Percentiles rank a stretch among this genome's conserved stretches.
These are phyloP conservation scores for Ottelia alismoides DNA, from an alignment of 106 monocot species.

Conservation along the genomic window DNA sequence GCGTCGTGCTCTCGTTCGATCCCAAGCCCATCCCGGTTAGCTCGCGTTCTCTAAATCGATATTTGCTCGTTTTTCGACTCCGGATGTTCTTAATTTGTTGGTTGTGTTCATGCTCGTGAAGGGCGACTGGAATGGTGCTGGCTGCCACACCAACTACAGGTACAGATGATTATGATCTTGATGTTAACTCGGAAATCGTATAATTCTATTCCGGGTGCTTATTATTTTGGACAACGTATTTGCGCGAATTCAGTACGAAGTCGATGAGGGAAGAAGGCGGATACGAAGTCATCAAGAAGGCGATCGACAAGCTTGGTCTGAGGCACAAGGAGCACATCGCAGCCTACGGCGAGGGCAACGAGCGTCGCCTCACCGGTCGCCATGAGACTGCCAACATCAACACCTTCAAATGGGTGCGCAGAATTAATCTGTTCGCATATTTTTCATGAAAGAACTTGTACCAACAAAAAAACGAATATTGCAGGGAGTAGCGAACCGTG, in stretches of 20 bases:
- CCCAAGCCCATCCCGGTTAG: conserved; percentile 75
- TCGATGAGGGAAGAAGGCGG: conserved; percentile 58
- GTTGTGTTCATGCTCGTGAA: conserved; percentile 2
- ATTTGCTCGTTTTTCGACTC: not conserved
- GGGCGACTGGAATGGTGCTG: conserved; percentile 85
- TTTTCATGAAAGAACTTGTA: not conserved
- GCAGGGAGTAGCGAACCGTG: conserved; percentile 49
- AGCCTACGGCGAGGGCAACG: conserved; percentile 62
- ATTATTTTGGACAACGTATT: too few species aligned
- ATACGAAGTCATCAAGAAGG: conserved; percentile 49
- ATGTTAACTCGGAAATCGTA: too few species aligned
- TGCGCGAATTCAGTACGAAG: conserved; percentile 55
- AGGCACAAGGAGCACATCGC: conserved; percentile 68
- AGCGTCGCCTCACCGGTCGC: conserved; percentile 41
- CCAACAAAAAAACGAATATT: not conserved
- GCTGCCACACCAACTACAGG: conserved; percentile 76
- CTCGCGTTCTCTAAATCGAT: not conserved
- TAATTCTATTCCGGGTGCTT: too few species aligned
- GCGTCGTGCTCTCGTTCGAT: conserved; percentile 71
- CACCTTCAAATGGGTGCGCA: conserved; percentile 56
- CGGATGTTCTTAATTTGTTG: not conserved
- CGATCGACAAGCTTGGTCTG: conserved; percentile 49
- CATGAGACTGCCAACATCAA: conserved; percentile 75
- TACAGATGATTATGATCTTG: too few species aligned
- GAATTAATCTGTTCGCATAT: not conserved